Conservation (phyloP, 768 basidiomycete species). For the Infundibulicybe gibba region DNA sequence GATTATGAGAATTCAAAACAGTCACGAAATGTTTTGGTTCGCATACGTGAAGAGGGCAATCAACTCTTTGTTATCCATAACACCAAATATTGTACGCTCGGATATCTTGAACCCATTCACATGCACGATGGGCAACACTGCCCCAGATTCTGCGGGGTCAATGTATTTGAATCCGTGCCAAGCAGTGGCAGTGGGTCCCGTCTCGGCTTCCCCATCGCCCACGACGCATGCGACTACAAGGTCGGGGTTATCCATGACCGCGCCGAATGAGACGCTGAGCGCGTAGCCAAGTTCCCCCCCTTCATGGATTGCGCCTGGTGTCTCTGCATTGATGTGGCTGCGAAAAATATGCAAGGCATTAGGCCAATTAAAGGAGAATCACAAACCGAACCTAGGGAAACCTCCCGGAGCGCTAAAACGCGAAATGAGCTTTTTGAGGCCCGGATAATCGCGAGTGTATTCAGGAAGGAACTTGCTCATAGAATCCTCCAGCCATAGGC, state of each 20-base stretch:
- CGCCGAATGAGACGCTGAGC: conserved; percentile 80
- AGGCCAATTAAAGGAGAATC: conserved; percentile 5
- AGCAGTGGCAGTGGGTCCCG: conserved; percentile 73
- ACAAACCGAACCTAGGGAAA: conserved; percentile 59
- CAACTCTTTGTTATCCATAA: conserved; percentile 88
- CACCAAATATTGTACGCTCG: conserved; percentile 84
- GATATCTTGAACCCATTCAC: conserved; percentile 90
- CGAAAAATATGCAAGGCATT: neutral
- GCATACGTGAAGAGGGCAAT: conserved; percentile 67
- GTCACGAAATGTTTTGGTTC: neutral
- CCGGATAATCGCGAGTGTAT: conserved; percentile 51
- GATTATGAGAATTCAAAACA: conserved; percentile 2
- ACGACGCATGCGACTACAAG: conserved; percentile 77
- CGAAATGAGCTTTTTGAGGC: conserved; percentile 66
- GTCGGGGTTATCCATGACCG: conserved; percentile 89
- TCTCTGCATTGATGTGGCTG: conserved; percentile 78
- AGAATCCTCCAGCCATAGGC: conserved; percentile 83
- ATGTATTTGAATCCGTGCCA: conserved; percentile 91
- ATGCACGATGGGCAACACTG: conserved; percentile 88
- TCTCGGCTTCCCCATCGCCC: conserved; percentile 88
- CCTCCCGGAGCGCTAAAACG: conserved; percentile 82
- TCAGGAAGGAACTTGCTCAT: conserved; percentile 53
- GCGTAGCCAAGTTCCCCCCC: conserved; percentile 91
- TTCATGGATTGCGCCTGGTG: conserved; percentile 89
- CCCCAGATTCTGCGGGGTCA: conserved; percentile 86